These are phyloP conservation scores for Coprinopsis marcescibilis DNA, from an alignment of 768 basidiomycete species.

Conservation along the genomic window DNA sequence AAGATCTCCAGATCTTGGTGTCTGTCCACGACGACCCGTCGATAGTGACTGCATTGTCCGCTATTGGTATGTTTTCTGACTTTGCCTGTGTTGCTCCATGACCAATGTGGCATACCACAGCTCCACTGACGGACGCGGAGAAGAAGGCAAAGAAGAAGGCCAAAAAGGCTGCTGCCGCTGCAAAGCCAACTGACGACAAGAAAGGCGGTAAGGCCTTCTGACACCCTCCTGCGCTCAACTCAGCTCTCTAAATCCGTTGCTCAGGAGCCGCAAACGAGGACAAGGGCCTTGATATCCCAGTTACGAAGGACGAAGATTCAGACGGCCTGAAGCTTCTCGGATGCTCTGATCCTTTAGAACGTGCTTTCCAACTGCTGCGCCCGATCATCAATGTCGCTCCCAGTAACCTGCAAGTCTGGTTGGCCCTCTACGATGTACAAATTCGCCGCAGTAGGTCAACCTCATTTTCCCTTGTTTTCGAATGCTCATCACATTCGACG, in stretches of 20 bases:
- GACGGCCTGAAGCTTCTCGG: slow-evolving; percentile 69
- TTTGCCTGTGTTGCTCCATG: not conserved
- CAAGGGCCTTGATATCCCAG: slow-evolving; percentile 56
- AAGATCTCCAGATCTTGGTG: slow-evolving; percentile 58
- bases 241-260: not conserved
- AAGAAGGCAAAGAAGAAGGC: slow-evolving; percentile 86
- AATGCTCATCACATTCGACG: not conserved
- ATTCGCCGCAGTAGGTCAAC: slow-evolving; percentile 66
- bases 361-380: slow-evolving; percentile 63
- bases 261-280: slow-evolving; percentile 41
- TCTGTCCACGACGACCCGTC: slow-evolving; percentile 66
- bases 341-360: slow-evolving; percentile 62
- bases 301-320: slow-evolving; percentile 75
- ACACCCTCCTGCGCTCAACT: slow-evolving; percentile 8
- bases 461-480: not conserved
- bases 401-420: slow-evolving; percentile 64
- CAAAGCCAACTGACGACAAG: slow-evolving; percentile 65
- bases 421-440: slow-evolving; percentile 74
- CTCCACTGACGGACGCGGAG: slow-evolving; percentile 49
- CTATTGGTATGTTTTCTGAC: slow-evolving; percentile 28
- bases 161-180: slow-evolving; percentile 59
- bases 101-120: slow-evolving; percentile 20
- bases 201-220: no score
- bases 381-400: slow-evolving; percentile 52
- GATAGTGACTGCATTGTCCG: slow-evolving; percentile 38